Evolutionary conservation across 2,329 filamentous ascomycete species (phyloP), one percentile per base, ranked within the genome.

Genomic region (Colletotrichum plurivorum): DNA sequence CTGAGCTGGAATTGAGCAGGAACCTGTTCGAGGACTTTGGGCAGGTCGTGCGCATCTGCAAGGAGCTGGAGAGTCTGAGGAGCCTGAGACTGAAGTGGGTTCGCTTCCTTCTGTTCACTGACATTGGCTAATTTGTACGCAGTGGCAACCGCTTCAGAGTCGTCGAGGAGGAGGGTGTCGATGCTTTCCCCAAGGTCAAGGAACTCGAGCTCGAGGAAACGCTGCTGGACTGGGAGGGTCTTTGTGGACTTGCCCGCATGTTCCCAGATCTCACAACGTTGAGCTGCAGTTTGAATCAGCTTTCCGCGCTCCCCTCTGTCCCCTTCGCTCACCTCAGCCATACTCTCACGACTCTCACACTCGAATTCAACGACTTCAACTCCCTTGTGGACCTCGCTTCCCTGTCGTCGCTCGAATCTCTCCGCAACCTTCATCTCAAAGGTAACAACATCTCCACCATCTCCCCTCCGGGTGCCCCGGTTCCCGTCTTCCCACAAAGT

Each of bases 1-100:
- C 87, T 1, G 93, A 97, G 76, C 84, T 98, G 53, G 95, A 98
- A 76, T 79, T 99, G 49, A 94, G 94, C 76, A 88, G 94, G 58
- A 98, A 97, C 77, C 79, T 97, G 41, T 90, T 98, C 74, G 89
- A 90, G 63, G 82, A 81, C 12, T 88, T 95, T 78, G 81, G 82
- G 2, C 89, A 93, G 25, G 86, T 97, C 10, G 86, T 89, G 18
- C 84, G 87, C 2, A 92, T 98, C 46, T 96, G 93, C 77, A 82
- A 82, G 7, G 88, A 92, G 71, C 82, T 98, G 43, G 85, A 87
- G n/a, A 84, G 84, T 20, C 78, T 98, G 71, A 88, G 83, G 65
- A 89, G 82, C 57, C 78, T 98, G 73, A 90, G 90, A 71, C 81
- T 95, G 43, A 93, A 93, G 93, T 95, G 82, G 75, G 89, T 77